Base-by-base conservation (phyloP, 352 stramenopile genomes). In the Phytophthora hibernalis region DNA sequence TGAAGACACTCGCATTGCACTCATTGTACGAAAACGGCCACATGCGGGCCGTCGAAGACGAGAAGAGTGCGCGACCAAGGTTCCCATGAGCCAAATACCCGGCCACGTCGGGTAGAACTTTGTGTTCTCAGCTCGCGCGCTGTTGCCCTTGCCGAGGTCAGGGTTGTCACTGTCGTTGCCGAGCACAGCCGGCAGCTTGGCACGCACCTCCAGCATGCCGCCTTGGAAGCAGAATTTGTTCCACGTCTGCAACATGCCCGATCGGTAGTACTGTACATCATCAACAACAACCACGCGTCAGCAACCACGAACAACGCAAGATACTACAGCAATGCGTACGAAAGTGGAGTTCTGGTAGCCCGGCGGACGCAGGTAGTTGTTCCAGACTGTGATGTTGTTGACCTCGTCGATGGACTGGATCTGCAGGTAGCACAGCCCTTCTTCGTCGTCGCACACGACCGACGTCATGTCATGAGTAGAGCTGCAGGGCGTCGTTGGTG, bases 11-110 rank as follows among this genome's bases (percentile, higher is more conserved):
- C 26, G 92, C 73, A 43, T 94, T 77, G 70, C 97, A 99, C 56
- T 86, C 84, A 60, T 97, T 87, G 78, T 98, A 99, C 61, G 85
- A 97, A 83, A 94, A 99, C 11, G 97, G 97, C 96, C 96, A 99
- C 65, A 98, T 93, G 60, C 95, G 94, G 37, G 96, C 91, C 30
- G 92, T 98, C 0, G 87, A 97, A 2, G 80, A 89, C 37, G 96
- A 94, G 69, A 98, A 99, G 5, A 97, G 98, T 7, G 96, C 94
- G 38, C 97, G 78, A 10, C 95, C 96, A 10, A 99, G 76, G 86
- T 98, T 98, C 5, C 97, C 59, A 99, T 82, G 48, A 98, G 72
- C 97, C 97, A 99, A 53, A 99, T 87, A 15, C 95, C 97, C 0
- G 96, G 95, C 96, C 96, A 99, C 18, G 83, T 91, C 42, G 84